Base-by-base conservation (phyloP, 208 protist genomes). In the Trypanosoma mega region DNA sequence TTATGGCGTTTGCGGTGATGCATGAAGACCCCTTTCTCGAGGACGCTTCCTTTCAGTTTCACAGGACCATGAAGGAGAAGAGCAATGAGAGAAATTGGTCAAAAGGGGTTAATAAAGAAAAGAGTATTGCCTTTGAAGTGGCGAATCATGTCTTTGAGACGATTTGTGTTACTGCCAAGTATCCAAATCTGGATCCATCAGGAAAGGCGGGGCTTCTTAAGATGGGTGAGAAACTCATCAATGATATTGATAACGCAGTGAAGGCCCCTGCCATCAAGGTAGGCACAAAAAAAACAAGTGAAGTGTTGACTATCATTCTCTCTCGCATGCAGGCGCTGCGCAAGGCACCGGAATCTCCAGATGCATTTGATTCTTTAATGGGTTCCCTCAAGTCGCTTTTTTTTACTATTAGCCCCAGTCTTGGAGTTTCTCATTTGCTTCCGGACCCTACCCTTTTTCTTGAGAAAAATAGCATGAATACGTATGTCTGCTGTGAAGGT, bases 11-110 rank as follows among this genome's bases (percentile, higher is more conserved):
- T 66, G 78, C 85, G 3, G 64, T 92, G 20, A 53, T 87, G 27
- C 78, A 88, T 63, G 78, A 84, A 51, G 85, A 92, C 65, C 85
- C 85, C 27, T 92, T 85, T 56, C 46, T 92, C 49, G 85, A 88
- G 64, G 67, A 85, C 29, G 79, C 80, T 26, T 67, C 82, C 30
- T 55, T 55, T 45, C 48, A 60, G 45, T 60, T 74, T 31, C 45
- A 66, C 50, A 76, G 64, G 16, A 54, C 68, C 23, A 82, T 85
- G 41, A 53, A 51, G 46, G 67, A 68, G 24, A 77, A 74, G 31
- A 27, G 46, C 29, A 36, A 66, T 29, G 56, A 70, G 23, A 69
- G 72, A 21, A 52, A 23, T 26, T 70, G 68, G 67, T 56, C 66
- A 30, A 49, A 30, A 31, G 23, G 60, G 20, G 30, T 63, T 47